A percentile compares a stretch with the other conserved stretches of the same genome.
Conservation (phyloP, 345 rosid genomes). For the Nephelium lappaceum region DNA sequence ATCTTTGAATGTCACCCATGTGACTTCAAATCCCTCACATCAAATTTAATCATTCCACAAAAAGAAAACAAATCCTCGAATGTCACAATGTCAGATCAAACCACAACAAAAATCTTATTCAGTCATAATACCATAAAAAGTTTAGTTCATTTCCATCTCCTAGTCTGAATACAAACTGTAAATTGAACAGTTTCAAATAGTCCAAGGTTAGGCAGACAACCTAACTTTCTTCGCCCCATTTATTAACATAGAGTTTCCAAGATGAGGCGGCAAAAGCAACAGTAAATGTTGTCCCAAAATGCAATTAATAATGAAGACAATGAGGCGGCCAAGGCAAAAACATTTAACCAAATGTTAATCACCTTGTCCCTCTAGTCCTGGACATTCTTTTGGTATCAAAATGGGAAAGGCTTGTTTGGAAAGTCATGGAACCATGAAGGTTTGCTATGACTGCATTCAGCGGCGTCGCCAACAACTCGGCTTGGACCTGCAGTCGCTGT, state of each 20-base stretch:
- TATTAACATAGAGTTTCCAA: background rate
- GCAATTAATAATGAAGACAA: background rate
- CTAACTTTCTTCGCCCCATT: too few relatives aligned
- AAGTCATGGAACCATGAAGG: background rate
- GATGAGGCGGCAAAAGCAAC: slow-evolving; percentile 11
- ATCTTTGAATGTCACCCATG: slow-evolving; percentile 12
- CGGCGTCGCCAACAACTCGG: background rate
- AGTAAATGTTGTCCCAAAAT: background rate
- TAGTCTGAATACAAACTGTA: too few relatives aligned
- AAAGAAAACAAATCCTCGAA: slow-evolving; percentile 21
- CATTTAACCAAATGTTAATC: background rate
- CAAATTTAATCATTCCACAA: slow-evolving; percentile 13
- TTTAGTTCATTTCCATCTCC: too few relatives aligned
- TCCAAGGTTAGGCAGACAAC: too few relatives aligned
- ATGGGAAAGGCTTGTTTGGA: background rate
- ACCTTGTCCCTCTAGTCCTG: slow-evolving; percentile 5
- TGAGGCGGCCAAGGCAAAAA: slow-evolving; percentile 2
- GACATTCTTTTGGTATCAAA: slow-evolving; percentile 16
- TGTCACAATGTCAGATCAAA: slow-evolving; percentile 11
- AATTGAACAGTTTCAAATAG: too few relatives aligned
- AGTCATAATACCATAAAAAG: background rate
- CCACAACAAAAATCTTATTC: background rate
- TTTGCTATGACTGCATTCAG: background rate
- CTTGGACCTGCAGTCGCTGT: background rate
- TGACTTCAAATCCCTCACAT: slow-evolving; percentile 3